A percentile compares a stretch with the other conserved stretches of the same genome.
These are phyloP conservation scores for Cicer judaicum DNA, from an alignment of 306 rosid species.

Conservation along the genomic window DNA sequence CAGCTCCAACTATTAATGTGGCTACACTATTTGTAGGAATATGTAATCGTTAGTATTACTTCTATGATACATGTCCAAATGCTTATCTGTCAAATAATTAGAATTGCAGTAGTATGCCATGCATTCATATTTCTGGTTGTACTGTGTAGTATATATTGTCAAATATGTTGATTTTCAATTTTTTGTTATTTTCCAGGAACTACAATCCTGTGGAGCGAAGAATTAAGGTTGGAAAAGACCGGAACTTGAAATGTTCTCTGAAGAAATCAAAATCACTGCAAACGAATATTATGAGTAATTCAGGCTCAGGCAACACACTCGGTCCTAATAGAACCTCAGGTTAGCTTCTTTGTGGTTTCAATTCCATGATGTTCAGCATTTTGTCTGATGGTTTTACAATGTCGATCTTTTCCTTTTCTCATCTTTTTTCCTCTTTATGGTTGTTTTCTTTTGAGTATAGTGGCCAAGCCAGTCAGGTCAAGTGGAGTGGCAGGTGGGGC, in stretches of 20 bases:
- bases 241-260: conserved; percentile 54
- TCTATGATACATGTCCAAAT: conserved; percentile 19
- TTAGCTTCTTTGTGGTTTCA: conserved; percentile 36
- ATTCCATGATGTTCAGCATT: conserved; percentile 31
- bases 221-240: conserved; percentile 73
- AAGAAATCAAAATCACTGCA: conserved; percentile 69
- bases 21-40: conserved; percentile 5
- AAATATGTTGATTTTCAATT: neutral
- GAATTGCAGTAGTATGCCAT: neutral
- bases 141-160: conserved; percentile 1
- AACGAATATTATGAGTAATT: conserved; percentile 30
- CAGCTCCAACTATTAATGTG: conserved; percentile 6
- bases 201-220: conserved; percentile 90
- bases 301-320: conserved; percentile 44
- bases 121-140: conserved; percentile 16
- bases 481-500: conserved; percentile 47
- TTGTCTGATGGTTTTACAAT: conserved; percentile 30
- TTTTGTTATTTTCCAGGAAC: conserved; percentile 56
- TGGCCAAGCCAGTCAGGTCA: conserved; percentile 64
- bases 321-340: conserved; percentile 48
- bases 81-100: conserved; percentile 8
- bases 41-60: neutral
- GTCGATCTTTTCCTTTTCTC: conserved; percentile 4
- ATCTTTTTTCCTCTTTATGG: conserved; percentile 1
- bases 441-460: conserved; percentile 48